These are phyloP conservation scores for Jimgerdemannia lactiflua DNA, from an alignment of 192 early-diverging fungal genomes.

Conservation along the genomic window DNA sequence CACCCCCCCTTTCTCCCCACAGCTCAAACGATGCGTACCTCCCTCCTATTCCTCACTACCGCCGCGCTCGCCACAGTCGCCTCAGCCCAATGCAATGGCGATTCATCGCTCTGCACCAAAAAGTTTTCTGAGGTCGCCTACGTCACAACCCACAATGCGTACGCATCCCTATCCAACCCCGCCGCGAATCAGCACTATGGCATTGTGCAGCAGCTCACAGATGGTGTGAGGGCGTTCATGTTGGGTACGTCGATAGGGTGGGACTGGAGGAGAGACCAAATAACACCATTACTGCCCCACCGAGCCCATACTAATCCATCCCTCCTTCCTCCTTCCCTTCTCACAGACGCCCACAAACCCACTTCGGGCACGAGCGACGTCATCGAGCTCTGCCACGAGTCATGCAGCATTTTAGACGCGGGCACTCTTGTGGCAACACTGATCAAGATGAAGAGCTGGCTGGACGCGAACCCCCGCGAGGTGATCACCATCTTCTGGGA, in stretches of 20 bases:
- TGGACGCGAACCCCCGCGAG: conserved; percentile 67
- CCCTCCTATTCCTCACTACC: not conserved
- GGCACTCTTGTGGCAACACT: conserved; percentile 57
- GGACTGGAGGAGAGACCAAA: not conserved
- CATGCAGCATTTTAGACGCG: conserved; percentile 59
- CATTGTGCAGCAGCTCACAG: conserved; percentile 62
- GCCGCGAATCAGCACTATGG: conserved; percentile 67
- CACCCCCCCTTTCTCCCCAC: not conserved
- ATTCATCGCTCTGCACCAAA: conserved; percentile 59
- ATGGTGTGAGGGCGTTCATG: conserved; percentile 74
- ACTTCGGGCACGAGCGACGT: conserved; percentile 1
- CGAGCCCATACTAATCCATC: conserved; percentile 6
- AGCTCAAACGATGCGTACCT: not conserved
- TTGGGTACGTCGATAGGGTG: conserved; percentile 47
- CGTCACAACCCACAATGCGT: conserved; percentile 76
- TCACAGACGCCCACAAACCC: conserved; percentile 9
- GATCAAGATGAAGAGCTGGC: conserved; percentile 47
- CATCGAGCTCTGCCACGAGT: conserved; percentile 65
- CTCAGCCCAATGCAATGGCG: conserved; percentile 62
- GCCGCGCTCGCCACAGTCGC: not conserved
- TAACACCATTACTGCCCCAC: not conserved
- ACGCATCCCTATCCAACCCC: conserved; percentile 45
- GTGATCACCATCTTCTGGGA: conserved; percentile 77
- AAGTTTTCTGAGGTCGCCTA: conserved; percentile 62
- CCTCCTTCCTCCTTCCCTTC: conserved; percentile 10